Evolutionary conservation across 1,284 basidiomycete genomes (phyloP).

Genomic region (Erythrobasidium hasegawianum): DNA sequence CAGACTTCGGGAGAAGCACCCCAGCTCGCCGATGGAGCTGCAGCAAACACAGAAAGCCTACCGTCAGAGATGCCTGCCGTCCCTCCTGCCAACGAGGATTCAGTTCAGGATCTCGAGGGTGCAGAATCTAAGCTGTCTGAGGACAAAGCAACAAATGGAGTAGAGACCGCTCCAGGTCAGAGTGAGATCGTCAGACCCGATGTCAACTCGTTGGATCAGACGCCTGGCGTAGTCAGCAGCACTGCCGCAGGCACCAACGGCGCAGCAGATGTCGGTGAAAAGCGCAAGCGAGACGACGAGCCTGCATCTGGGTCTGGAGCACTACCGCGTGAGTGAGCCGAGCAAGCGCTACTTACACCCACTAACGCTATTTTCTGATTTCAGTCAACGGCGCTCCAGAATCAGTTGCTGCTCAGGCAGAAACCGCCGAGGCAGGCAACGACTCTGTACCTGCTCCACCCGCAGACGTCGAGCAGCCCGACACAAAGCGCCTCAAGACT

Average conservation of each 20-base stretch:
- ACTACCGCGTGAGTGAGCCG: conserved; percentile 4
- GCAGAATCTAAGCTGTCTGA: conserved; percentile 8
- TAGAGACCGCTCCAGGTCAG: conserved; percentile 7
- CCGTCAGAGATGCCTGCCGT: conserved; percentile 24
- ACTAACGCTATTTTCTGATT: too few species aligned
- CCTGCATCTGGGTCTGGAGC: too few species aligned
- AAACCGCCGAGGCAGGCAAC: conserved; percentile 1
- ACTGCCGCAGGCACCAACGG: conserved; percentile 5
- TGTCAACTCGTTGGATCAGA: conserved; percentile 23
- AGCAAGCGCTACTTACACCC: too few species aligned
- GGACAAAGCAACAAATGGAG: conserved; percentile 4
- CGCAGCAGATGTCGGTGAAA: conserved; percentile 2
- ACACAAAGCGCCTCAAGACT: conserved; percentile 15
- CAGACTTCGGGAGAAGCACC: conserved; percentile 26
- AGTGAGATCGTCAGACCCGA: conserved; percentile 22
- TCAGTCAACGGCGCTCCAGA: conserved; percentile 4
- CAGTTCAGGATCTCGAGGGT: conserved; percentile 21
- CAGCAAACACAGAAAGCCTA: conserved; percentile 9
- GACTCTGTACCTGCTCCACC: conserved; percentile 21
- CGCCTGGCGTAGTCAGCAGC: conserved; percentile 21
- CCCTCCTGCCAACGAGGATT: conserved; percentile 20
- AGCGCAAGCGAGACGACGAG: conserved; percentile 27
- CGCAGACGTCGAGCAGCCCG: conserved; percentile 16
- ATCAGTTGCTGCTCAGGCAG: conserved; percentile 21
- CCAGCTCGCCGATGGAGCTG: background rate